Conservation (phyloP, 1,284 basidiomycete genomes). For the Ustilago hordei region DNA sequence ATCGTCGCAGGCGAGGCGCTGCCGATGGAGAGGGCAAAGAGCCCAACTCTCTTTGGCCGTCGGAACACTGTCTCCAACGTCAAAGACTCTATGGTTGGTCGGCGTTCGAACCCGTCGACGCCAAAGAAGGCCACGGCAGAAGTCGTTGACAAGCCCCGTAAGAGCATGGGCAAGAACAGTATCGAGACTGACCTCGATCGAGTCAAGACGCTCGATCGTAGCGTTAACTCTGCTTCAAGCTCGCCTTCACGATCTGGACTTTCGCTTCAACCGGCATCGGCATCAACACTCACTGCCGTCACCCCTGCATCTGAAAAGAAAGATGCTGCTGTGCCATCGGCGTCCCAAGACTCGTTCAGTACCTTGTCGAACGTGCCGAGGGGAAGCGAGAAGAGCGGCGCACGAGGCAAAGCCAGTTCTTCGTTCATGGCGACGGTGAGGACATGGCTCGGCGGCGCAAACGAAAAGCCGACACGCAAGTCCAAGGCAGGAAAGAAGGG, state of each 20-base stretch:
- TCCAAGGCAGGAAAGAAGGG: conserved; percentile 80
- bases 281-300: not conserved
- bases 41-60: conserved; percentile 52
- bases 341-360: conserved; percentile 60
- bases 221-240: conserved; percentile 23
- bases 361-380: conserved; percentile 48
- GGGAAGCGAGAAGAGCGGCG: conserved; percentile 40
- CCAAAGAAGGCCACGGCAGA: conserved; percentile 35
- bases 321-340: conserved; percentile 29
- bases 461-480: conserved; percentile 80
- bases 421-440: conserved; percentile 74
- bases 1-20: conserved; percentile 49
- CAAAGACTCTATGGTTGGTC: conserved; percentile 41
- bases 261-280: conserved; percentile 1
- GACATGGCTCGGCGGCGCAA: conserved; percentile 86
- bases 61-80: conserved; percentile 46
- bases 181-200: conserved; percentile 43
- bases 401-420: conserved; percentile 37
- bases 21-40: conserved; percentile 51
- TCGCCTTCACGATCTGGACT: conserved; percentile 23
- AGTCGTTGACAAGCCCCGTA: conserved; percentile 29
- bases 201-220: conserved; percentile 39
- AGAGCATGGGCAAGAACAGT: conserved; percentile 38
- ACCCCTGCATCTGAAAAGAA: conserved; percentile 7
- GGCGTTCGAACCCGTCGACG: conserved; percentile 42